Base-by-base conservation (phyloP, 2,329 filamentous ascomycete species). In the Gaeumannomyces tritici region DNA sequence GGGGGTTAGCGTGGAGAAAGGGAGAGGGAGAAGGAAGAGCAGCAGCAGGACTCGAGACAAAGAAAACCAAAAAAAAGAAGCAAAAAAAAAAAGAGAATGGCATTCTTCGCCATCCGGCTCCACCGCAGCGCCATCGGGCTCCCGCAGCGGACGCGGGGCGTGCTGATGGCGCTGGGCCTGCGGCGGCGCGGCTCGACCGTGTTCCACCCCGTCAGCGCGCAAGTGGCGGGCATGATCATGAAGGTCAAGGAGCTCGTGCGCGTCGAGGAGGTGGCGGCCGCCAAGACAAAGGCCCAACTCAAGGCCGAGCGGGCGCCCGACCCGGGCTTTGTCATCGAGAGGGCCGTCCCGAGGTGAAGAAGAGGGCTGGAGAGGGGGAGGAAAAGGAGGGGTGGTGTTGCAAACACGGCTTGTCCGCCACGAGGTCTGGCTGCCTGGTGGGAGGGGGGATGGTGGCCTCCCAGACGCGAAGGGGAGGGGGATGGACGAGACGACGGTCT, bases 211-310 rank as follows among this genome's bases (percentile, higher is more conserved):
- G 91, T 96, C 65, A 84, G 84, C 65, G 85, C 87, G 55, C 87
- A 91, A 68, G 86, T 91, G 65, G 93, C 93, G 12, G 93, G 93
- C 72, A 91, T 96, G 79, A 91, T 97, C 71, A 89, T 97, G 81
- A 89, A 89, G 75, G 91, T 97, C 69, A 97, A 97, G 80, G 93
- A 97, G 77, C 80, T 97, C 66, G 90, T 97, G 57, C 81, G 85
- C 62, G 91, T 96, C 47, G 80, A 86, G 67, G 92, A 96, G 77
- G 91, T 96, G 57, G 85, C 87, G 42, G 73, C 77, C 65, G 74
- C 82, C 35, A 73, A 91, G 75, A 87, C 81, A 9, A 84, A 85
- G 71, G 75, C 77, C 62, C 84, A 96, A 78, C 81, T 96, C 70
- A 86, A 86, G 76, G 83, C 81, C 61, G 80, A 84, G 76, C 79